Evolutionary conservation across 108 stramenopile genomes (phyloP).

Genomic region (Cyclotella atomus): DNA sequence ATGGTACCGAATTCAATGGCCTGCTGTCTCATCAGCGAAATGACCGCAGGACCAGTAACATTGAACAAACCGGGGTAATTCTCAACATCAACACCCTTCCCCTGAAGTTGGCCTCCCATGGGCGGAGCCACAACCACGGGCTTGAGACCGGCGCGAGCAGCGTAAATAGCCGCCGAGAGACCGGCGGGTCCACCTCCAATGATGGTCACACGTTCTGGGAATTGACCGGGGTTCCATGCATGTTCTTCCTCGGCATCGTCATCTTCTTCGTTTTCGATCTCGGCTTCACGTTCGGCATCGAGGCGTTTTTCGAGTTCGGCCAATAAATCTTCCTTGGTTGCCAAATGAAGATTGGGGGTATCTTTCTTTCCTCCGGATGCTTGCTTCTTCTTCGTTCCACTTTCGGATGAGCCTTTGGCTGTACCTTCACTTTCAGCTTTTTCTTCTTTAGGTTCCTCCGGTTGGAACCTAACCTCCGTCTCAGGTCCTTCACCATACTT

Average conservation of each 20-base stretch:
- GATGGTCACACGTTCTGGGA: constrained; percentile 85
- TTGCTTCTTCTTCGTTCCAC: constrained; percentile 18
- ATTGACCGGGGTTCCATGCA: constrained; percentile 58
- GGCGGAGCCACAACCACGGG: constrained; percentile 90
- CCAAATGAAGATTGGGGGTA: constrained; percentile 73
- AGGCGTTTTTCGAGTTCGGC: constrained; percentile 83
- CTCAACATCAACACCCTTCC: constrained; percentile 94
- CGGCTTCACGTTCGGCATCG: constrained; percentile 81
- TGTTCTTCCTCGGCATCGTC: constrained; percentile 72
- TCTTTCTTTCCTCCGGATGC: constrained; percentile 27
- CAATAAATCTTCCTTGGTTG: constrained; percentile 79
- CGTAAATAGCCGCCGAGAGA: constrained; percentile 91
- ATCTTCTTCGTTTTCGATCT: constrained; percentile 78
- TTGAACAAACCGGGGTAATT: constrained; percentile 91
- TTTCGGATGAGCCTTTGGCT: constrained; percentile 10
- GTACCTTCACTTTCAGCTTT: constrained; percentile 12
- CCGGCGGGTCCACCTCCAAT: constrained; percentile 96
- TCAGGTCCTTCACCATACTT: constrained; percentile 81
- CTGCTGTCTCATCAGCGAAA: constrained; percentile 84
- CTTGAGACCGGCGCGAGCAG: constrained; percentile 86
- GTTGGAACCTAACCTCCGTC: constrained; percentile 56
- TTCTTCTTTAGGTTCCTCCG: constrained; percentile 40
- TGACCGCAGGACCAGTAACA: constrained; percentile 87
- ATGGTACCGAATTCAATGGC: constrained; percentile 83
- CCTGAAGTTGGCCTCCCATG: constrained; percentile 92